phyloP scores from a whole-genome alignment of 208 protist species.

The Trypanosoma melophagium region DNA sequence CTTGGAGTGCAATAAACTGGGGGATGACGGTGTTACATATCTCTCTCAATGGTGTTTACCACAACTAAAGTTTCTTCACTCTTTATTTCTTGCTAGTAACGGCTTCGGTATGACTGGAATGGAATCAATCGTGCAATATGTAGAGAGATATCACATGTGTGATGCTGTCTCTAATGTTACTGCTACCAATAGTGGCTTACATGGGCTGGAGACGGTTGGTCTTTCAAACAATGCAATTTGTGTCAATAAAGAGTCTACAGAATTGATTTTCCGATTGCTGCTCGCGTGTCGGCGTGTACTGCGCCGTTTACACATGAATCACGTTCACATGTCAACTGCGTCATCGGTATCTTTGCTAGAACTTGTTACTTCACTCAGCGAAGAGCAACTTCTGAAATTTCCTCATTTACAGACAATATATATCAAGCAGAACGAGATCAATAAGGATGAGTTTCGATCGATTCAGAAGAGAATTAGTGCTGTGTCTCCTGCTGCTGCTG shows the following conservation, averaged over 20 bases:
- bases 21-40: slow-evolving; percentile 18
- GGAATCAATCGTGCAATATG: slow-evolving; percentile 11
- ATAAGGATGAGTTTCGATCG: slow-evolving; percentile 1
- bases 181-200: neutral
- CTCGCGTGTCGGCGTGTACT: slow-evolving; percentile 10
- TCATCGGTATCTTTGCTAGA: slow-evolving; percentile 4
- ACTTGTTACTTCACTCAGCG: neutral
- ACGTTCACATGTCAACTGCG: slow-evolving; percentile 18
- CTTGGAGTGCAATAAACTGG: slow-evolving; percentile 30
- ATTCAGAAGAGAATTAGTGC: neutral
- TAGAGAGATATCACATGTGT: neutral
- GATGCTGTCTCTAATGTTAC: neutral
- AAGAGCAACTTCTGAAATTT: neutral
- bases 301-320: slow-evolving; percentile 31
- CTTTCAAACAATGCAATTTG: slow-evolving; percentile 27
- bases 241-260: neutral
- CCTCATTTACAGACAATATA: slow-evolving; percentile 16
- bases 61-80: slow-evolving; percentile 14
- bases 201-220: slow-evolving; percentile 22
- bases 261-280: slow-evolving; percentile 9
- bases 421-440: slow-evolving; percentile 27
- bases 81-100: slow-evolving; percentile 27
- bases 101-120: slow-evolving; percentile 13
- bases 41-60: slow-evolving; percentile 17
- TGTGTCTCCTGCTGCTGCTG: neutral